Evolutionary conservation across 73 alveolate genomes (phyloP).

Genomic region (Symbiodinium pilosum): DNA sequence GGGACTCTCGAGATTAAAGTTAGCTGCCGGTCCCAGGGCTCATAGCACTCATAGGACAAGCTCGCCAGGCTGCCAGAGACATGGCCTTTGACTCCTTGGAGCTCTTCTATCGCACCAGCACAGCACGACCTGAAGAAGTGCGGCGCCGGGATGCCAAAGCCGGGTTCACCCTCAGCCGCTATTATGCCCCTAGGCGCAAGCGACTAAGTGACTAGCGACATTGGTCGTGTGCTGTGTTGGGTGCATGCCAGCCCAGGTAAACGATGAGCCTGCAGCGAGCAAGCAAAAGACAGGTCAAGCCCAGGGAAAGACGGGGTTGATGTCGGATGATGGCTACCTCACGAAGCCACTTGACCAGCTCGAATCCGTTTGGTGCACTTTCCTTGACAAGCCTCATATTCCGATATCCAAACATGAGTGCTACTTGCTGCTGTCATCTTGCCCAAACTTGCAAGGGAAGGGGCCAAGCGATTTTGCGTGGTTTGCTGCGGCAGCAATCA

Average conservation of each 20-base stretch:
- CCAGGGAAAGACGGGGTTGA: background rate
- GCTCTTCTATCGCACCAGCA: background rate
- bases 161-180: background rate
- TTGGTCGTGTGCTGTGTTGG: too few species aligned
- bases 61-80: too few species aligned
- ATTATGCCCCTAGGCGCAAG: background rate
- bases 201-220: too few species aligned
- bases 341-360: background rate
- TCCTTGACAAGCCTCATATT: background rate
- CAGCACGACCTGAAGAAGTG: background rate
- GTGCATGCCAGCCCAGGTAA: too few species aligned
- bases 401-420: background rate
- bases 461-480: slow-evolving; percentile 53
- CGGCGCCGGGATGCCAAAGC: slow-evolving; percentile 16
- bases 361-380: background rate
- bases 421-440: background rate
- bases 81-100: background rate
- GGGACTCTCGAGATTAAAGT: too few species aligned
- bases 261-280: background rate
- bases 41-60: too few species aligned
- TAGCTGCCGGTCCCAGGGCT: too few species aligned
- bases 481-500: slow-evolving; percentile 57
- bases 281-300: background rate
- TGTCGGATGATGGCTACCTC: slow-evolving; percentile 84
- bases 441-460: slow-evolving; percentile 10